These are phyloP conservation scores for Aureobasidium subglaciale DNA, from an alignment of 2,329 filamentous ascomycete genomes.

Conservation along the genomic window DNA sequence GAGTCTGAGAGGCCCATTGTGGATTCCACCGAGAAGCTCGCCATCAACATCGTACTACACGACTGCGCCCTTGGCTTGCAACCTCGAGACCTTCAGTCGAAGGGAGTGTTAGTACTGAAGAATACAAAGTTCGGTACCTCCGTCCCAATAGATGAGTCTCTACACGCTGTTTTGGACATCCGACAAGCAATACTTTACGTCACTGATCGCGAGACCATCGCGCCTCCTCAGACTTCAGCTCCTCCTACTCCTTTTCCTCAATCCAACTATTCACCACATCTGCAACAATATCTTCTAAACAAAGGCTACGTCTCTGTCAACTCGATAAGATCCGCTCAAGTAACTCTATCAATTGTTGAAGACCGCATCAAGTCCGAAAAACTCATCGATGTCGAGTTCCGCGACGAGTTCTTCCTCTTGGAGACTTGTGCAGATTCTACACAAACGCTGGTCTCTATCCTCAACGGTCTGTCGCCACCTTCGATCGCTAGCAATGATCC, in stretches of 20 bases:
- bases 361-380: slow-evolving; percentile 53
- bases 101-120: slow-evolving; percentile 69
- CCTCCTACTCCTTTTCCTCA: not conserved
- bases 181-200: slow-evolving; percentile 77
- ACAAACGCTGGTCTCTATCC: slow-evolving; percentile 74
- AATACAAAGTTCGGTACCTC: slow-evolving; percentile 66
- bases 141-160: slow-evolving; percentile 58
- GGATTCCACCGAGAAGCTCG: slow-evolving; percentile 37
- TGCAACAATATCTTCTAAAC: slow-evolving; percentile 44
- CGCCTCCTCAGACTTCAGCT: not conserved
- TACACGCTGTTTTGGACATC: slow-evolving; percentile 59
- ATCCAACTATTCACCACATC: slow-evolving; percentile 20
- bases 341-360: slow-evolving; percentile 53
- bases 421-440: slow-evolving; percentile 97
- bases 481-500: slow-evolving; percentile 72
- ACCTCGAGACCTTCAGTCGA: slow-evolving; percentile 66
- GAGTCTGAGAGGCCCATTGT: not conserved
- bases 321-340: slow-evolving; percentile 75
- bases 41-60: slow-evolving; percentile 66
- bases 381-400: slow-evolving; percentile 70
- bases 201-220: slow-evolving; percentile 57
- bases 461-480: slow-evolving; percentile 76
- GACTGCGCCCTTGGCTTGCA: slow-evolving; percentile 83
- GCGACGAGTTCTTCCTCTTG: slow-evolving; percentile 78
- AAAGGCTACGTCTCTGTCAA: slow-evolving; percentile 80